These are phyloP conservation scores for Lichtheimia ramosa DNA, from an alignment of 371 early-diverging fungal species.

Conservation along the genomic window DNA sequence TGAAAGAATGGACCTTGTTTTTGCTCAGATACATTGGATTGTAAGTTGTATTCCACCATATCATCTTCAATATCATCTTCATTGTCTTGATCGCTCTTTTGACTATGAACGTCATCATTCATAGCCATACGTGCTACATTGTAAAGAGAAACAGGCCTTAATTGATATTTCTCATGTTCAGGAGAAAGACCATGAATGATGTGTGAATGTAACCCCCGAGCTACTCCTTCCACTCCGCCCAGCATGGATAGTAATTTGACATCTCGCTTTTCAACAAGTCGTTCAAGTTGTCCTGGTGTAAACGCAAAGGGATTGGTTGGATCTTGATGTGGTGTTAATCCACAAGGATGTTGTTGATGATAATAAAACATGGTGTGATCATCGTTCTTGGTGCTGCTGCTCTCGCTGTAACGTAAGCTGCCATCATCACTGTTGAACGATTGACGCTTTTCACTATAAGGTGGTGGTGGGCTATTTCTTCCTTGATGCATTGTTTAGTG, in stretches of 20 bases:
- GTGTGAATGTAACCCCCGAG: slow-evolving; percentile 57
- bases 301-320: slow-evolving; percentile 54
- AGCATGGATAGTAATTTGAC: slow-evolving; percentile 36
- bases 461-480: background rate
- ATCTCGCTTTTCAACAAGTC: slow-evolving; percentile 52
- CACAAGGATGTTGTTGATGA: background rate
- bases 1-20: slow-evolving; percentile 24
- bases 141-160: slow-evolving; percentile 7
- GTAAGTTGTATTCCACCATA: slow-evolving; percentile 4
- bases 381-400: background rate
- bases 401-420: background rate
- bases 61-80: slow-evolving; percentile 9
- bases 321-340: slow-evolving; percentile 26
- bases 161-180: slow-evolving; percentile 6
- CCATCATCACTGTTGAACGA: background rate
- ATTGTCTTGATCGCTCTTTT: background rate
- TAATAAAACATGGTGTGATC: background rate
- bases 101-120: background rate
- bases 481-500: background rate
- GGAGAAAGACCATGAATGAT: slow-evolving; percentile 30
- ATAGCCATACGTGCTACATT: background rate
- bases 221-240: slow-evolving; percentile 52
- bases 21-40: background rate
- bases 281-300: slow-evolving; percentile 42
- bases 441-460: background rate